Evolutionary conservation across 495 filamentous ascomycete genomes (phyloP).

Genomic region (Aspergillus heteromorphus): DNA sequence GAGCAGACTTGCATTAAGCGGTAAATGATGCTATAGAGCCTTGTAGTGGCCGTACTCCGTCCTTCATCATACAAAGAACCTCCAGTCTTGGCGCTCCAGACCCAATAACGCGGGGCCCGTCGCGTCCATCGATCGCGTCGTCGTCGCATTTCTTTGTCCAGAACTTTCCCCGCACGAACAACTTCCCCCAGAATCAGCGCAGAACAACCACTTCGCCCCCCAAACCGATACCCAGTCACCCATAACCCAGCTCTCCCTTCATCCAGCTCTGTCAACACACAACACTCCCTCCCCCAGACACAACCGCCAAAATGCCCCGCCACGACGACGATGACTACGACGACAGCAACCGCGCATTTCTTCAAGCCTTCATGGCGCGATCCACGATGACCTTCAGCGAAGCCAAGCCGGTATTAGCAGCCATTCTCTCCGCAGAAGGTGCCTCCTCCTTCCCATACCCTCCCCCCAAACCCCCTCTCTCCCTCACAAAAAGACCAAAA

Average conservation of each 20-base stretch:
- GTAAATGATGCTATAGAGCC: too few relatives aligned
- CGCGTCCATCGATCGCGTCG: constrained; percentile 7
- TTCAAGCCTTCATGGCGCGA: constrained; percentile 82
- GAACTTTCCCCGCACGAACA: neutral
- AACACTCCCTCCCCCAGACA: too few relatives aligned
- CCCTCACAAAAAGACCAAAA: neutral
- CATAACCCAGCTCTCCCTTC: neutral
- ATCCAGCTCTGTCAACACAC: neutral
- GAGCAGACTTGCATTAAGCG: too few relatives aligned
- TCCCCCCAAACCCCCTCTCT: neutral
- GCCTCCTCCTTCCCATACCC: constrained; percentile 8
- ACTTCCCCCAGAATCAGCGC: neutral
- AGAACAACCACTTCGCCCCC: neutral
- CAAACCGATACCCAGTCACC: neutral
- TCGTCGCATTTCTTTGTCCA: constrained; percentile 1
- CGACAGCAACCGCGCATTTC: constrained; percentile 82
- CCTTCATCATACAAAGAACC: neutral
- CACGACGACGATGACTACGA: constrained; percentile 31
- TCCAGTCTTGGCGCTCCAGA: constrained; percentile 8
- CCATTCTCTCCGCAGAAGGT: constrained; percentile 60
- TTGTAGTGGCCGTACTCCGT: too few relatives aligned
- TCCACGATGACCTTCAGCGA: constrained; percentile 70
- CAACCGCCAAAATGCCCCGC: neutral
- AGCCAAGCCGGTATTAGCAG: constrained; percentile 66
- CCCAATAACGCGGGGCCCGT: neutral